phyloP scores from a whole-genome alignment of 768 basidiomycete species.

The Pisolithus sp. region DNA sequence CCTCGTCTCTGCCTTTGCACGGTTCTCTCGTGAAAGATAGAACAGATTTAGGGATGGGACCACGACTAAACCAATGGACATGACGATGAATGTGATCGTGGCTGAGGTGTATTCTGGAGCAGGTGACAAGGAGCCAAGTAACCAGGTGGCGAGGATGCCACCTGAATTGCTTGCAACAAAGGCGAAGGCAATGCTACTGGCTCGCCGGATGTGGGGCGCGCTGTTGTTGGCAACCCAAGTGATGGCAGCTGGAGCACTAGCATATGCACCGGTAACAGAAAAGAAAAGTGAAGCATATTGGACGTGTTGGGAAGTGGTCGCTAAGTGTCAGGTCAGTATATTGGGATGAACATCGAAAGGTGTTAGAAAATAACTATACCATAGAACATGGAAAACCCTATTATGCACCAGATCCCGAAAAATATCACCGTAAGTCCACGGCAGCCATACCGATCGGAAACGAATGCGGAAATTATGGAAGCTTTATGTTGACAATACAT shows the following conservation, averaged over 20 bases:
- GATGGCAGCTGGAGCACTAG: constrained; percentile 43
- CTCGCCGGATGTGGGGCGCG: constrained; percentile 49
- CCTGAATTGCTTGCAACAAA: constrained; percentile 55
- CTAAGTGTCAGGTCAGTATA: constrained; percentile 5
- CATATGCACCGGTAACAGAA: constrained; percentile 46
- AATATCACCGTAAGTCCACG: constrained; percentile 45
- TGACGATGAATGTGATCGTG: constrained; percentile 29
- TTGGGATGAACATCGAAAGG: not conserved
- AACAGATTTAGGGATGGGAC: constrained; percentile 32
- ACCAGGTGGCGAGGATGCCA: constrained; percentile 58
- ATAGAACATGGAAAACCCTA: constrained; percentile 52
- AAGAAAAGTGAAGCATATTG: constrained; percentile 56
- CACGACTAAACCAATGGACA: constrained; percentile 35
- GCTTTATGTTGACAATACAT: constrained; percentile 15
- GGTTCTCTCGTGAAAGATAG: constrained; percentile 40
- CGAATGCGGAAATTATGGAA: constrained; percentile 35
- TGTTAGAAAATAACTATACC: constrained; percentile 32
- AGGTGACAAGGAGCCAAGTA: constrained; percentile 44
- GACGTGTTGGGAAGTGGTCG: constrained; percentile 27
- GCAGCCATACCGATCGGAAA: constrained; percentile 48
- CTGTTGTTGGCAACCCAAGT: constrained; percentile 63
- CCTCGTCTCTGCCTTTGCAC: constrained; percentile 37
- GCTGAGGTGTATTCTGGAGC: constrained; percentile 46
- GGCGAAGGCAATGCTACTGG: constrained; percentile 51
- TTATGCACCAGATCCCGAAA: constrained; percentile 34